Conservation (phyloP, 2,329 filamentous ascomycete genomes). For the Fusarium solani-melongenae region DNA sequence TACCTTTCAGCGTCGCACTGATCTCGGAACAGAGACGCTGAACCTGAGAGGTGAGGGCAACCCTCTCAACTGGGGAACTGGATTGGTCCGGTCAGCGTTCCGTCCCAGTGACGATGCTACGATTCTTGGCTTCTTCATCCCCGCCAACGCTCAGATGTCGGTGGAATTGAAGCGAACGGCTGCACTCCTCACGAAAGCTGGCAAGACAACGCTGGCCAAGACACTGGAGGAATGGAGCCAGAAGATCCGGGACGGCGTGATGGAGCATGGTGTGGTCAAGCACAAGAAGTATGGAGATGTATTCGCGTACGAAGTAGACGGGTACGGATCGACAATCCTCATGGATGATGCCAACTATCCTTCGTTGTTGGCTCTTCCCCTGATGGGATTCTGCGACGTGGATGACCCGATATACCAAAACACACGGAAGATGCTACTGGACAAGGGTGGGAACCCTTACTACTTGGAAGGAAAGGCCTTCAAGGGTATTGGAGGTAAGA, state of each 20-base stretch:
- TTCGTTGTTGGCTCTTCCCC: constrained; percentile 80
- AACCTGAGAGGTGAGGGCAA: constrained; percentile 88
- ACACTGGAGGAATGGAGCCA: constrained; percentile 68
- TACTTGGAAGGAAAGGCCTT: constrained; percentile 83
- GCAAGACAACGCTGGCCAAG: constrained; percentile 64
- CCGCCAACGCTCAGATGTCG: constrained; percentile 95
- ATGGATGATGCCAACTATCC: constrained; percentile 95
- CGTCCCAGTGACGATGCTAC: constrained; percentile 95
- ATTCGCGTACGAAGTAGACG: constrained; percentile 90
- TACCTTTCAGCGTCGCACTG: constrained; percentile 85
- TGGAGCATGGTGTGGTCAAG: constrained; percentile 83
- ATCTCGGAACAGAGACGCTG: constrained; percentile 89
- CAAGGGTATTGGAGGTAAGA: constrained; percentile 84
- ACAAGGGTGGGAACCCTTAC: constrained; percentile 85
- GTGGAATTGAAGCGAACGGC: constrained; percentile 85
- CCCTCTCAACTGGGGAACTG: constrained; percentile 85
- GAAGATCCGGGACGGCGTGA: constrained; percentile 79
- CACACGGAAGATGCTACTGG: constrained; percentile 81
- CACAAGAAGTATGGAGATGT: constrained; percentile 82
- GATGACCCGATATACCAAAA: constrained; percentile 83
- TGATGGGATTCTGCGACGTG: constrained; percentile 77
- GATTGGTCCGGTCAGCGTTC: constrained; percentile 90
- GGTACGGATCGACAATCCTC: constrained; percentile 82
- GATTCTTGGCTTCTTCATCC: constrained; percentile 94
- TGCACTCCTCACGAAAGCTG: constrained; percentile 71